Percentiles rank a stretch among this genome's conserved stretches.
Conservation (phyloP, 352 stramenopile genomes). For the Halophytophthora polymorphica region DNA sequence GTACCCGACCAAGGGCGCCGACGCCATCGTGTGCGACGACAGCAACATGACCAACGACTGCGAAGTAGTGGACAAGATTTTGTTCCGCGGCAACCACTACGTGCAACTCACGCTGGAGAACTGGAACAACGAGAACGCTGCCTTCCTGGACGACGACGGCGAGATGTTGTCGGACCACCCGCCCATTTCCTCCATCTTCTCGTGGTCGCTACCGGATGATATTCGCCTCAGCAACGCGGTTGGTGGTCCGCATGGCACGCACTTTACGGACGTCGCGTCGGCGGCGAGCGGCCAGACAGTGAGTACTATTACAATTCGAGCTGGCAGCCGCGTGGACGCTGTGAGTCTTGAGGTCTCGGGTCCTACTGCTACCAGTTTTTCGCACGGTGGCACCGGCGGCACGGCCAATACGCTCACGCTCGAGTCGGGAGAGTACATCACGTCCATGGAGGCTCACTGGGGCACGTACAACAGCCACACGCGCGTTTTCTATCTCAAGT, state of each 20-base stretch:
- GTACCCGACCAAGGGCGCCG: constrained; percentile 25
- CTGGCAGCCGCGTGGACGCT: constrained; percentile 28
- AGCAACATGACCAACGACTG: constrained; percentile 37
- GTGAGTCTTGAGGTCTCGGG: constrained; percentile 32
- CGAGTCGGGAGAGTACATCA: constrained; percentile 38
- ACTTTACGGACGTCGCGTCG: constrained; percentile 34
- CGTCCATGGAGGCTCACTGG: constrained; percentile 39
- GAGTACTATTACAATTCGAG: constrained; percentile 32
- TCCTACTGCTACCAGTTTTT: constrained; percentile 22
- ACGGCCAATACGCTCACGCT: constrained; percentile 31
- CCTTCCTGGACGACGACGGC: constrained; percentile 32
- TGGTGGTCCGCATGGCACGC: constrained; percentile 35
- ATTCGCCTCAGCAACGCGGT: constrained; percentile 32
- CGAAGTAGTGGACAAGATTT: constrained; percentile 62
- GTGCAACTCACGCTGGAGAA: constrained; percentile 37
- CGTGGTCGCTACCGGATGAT: constrained; percentile 28
- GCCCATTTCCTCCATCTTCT: constrained; percentile 41
- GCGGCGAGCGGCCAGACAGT: constrained; percentile 21
- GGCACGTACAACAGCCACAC: constrained; percentile 33
- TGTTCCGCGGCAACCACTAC: constrained; percentile 51
- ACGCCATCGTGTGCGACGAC: constrained; percentile 35
- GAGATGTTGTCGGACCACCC: constrained; percentile 45
- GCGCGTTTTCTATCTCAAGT: constrained; percentile 46
- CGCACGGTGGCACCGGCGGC: constrained; percentile 37
- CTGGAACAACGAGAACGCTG: constrained; percentile 41